Percentiles rank a stretch among this genome's conserved stretches.
Conservation (phyloP, 1,139 yeast species). For the Neolecta irregularis region DNA sequence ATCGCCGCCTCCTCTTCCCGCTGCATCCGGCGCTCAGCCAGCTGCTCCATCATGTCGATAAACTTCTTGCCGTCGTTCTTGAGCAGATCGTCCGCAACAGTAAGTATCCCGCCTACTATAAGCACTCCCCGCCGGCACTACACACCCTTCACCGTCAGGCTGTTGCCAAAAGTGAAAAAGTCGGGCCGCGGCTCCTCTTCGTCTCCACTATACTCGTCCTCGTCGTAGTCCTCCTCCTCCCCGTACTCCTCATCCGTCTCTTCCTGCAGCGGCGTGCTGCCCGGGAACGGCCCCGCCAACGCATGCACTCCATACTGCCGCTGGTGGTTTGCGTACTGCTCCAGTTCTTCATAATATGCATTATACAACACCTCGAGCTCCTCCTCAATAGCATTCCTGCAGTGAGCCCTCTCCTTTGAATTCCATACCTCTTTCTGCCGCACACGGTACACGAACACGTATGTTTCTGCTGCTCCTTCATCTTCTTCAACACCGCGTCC, state of each 20-base stretch:
- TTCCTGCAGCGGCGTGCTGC: conserved; percentile 7
- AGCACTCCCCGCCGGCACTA: neutral
- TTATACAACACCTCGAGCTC: conserved; percentile 66
- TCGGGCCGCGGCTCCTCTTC: conserved; percentile 17
- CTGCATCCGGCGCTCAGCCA: conserved; percentile 43
- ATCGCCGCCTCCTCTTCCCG: conserved; percentile 31
- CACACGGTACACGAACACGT: conserved; percentile 66
- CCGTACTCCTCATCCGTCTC: conserved; percentile 6
- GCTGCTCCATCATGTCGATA: conserved; percentile 60
- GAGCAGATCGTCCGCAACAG: conserved; percentile 63
- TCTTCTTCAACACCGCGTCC: conserved; percentile 48
- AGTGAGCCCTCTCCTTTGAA: neutral
- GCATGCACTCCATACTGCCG: conserved; percentile 14
- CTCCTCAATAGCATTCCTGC: conserved; percentile 47
- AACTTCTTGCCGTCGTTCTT: conserved; percentile 62
- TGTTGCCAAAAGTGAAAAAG: conserved; percentile 24
- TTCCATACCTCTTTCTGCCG: conserved; percentile 48
- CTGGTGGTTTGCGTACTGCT: conserved; percentile 21
- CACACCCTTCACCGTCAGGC: conserved; percentile 22
- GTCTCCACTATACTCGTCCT: conserved; percentile 14
- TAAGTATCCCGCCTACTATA: conserved; percentile 30
- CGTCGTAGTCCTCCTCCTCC: conserved; percentile 16
- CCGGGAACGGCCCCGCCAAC: conserved; percentile 12
- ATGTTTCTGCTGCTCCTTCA: conserved; percentile 41
- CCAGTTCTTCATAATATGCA: conserved; percentile 32